Conservation (phyloP, 306 rosid genomes). For the Trifolium dubium region DNA sequence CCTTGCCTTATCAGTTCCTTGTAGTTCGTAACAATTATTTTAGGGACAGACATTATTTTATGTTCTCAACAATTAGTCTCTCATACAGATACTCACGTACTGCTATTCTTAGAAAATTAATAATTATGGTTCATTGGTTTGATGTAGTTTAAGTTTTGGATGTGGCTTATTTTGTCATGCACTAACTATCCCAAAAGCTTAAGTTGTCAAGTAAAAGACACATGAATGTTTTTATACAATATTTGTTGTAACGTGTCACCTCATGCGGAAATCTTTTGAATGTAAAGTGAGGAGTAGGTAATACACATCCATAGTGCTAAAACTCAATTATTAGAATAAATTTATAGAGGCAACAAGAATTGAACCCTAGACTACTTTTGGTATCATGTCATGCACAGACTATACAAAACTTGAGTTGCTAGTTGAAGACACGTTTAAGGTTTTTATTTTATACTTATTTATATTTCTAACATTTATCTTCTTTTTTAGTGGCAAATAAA, state of each 20-base stretch:
- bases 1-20: not conserved
- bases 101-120: constrained; percentile 11
- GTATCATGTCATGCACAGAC: not conserved
- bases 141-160: constrained; percentile 3
- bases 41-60: too few species aligned
- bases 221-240: not conserved
- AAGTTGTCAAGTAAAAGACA: not conserved
- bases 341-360: not conserved
- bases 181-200: not conserved
- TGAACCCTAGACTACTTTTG: not conserved
- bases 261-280: not conserved
- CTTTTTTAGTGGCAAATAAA: not conserved
- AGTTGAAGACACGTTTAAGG: not conserved
- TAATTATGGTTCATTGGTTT: constrained; percentile 11
- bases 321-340: not conserved
- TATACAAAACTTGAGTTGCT: not conserved
- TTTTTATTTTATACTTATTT: constrained; percentile 2
- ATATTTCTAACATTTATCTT: not conserved
- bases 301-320: not conserved
- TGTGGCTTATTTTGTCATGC: constrained; percentile 1
- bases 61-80: not conserved
- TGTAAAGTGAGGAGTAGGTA: not conserved
- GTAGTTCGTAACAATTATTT: constrained; percentile 11
- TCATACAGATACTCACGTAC: not conserved
- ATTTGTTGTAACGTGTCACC: not conserved